Conservation (phyloP, 2,329 filamentous ascomycete genomes). For the Rutstroemia sp. region DNA sequence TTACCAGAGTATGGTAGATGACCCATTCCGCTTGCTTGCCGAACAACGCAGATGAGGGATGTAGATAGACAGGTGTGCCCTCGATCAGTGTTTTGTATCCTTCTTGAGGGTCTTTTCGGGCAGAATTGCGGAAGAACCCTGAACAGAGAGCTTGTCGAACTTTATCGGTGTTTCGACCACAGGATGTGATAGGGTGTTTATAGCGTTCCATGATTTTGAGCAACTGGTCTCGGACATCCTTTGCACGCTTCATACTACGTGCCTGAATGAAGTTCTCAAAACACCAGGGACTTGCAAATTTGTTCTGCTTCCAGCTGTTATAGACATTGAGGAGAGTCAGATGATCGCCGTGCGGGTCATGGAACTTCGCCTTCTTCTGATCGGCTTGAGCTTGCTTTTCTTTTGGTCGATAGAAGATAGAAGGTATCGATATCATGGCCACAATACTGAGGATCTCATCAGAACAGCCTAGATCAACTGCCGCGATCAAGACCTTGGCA, state of each 20-base stretch:
- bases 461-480: conserved; percentile 96
- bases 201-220: conserved; percentile 92
- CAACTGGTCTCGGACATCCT: conserved; percentile 88
- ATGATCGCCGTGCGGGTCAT: conserved; percentile 89
- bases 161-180: conserved; percentile 78
- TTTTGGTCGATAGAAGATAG: conserved; percentile 85
- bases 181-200: conserved; percentile 72
- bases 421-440: conserved; percentile 85
- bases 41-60: conserved; percentile 85
- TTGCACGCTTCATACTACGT: conserved; percentile 76
- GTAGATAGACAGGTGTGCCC: conserved; percentile 88
- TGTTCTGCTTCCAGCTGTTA: conserved; percentile 82
- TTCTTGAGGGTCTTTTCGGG: conserved; percentile 90
- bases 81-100: conserved; percentile 98
- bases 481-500: conserved; percentile 96
- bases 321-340: conserved; percentile 95
- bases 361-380: conserved; percentile 93
- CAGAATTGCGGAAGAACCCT: conserved; percentile 93
- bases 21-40: conserved; percentile 96
- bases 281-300: conserved; percentile 77
- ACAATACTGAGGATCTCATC: conserved; percentile 97
- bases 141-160: conserved; percentile 84
- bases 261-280: conserved; percentile 95
- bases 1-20: conserved; percentile 82
- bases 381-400: conserved; percentile 83